phyloP scores from a whole-genome alignment of 2,329 filamentous ascomycete species.

The Colletotrichum aenigma region DNA sequence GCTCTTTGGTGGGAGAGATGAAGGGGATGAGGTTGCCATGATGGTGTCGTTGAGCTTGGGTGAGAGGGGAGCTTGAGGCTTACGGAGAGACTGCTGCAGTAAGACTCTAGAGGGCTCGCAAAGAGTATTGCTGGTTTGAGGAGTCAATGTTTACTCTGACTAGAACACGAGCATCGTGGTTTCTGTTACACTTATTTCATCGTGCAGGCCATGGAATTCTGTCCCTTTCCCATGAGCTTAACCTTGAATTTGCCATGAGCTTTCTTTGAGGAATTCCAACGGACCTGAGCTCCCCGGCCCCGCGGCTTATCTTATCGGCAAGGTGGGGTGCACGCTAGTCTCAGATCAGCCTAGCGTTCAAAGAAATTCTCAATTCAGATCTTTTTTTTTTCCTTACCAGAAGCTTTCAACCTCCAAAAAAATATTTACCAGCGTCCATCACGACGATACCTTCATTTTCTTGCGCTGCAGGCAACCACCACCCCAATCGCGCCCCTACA shows the following conservation, averaged over 20 bases:
- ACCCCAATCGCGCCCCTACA: background rate
- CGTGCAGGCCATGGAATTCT: background rate
- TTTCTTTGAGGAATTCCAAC: background rate
- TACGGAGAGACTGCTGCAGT: background rate
- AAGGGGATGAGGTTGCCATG: background rate
- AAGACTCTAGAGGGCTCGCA: background rate
- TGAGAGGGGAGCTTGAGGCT: background rate
- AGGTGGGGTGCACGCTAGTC: constrained; percentile 4
- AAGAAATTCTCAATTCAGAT: constrained; percentile 21
- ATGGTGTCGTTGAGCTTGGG: background rate
- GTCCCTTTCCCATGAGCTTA: background rate
- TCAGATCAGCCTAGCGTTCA: background rate
- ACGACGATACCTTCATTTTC: constrained; percentile 11
- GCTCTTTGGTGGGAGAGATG: background rate
- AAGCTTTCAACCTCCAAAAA: constrained; percentile 8
- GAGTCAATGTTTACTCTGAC: background rate
- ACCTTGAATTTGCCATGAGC: background rate
- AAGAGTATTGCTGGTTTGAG: background rate
- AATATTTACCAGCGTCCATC: background rate
- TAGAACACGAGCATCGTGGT: background rate
- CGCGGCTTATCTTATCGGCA: constrained; percentile 19
- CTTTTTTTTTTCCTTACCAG: constrained; percentile 5
- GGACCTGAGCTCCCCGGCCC: background rate
- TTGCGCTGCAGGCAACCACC: background rate
- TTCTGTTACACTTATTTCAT: background rate